Evolutionary conservation across 495 filamentous ascomycete species (phyloP).

Genomic region (Penicillium angulare): DNA sequence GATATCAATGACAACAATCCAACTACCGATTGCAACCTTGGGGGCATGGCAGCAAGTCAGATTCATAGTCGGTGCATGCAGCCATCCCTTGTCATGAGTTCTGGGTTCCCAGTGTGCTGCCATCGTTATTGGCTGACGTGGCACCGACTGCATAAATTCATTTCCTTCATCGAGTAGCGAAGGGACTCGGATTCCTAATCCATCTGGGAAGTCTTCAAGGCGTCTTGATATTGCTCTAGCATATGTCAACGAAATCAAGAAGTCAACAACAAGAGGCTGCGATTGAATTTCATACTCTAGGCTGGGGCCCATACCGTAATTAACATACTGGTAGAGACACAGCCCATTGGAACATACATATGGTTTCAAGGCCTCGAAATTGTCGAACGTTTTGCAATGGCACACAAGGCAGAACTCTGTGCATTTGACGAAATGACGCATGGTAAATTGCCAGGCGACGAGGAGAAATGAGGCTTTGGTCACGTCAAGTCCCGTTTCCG

Average conservation of each 20-base stretch:
- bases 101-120: neutral
- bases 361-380: slow-evolving; percentile 84
- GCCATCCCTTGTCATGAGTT: slow-evolving; percentile 2
- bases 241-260: slow-evolving; percentile 83
- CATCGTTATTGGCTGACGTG: neutral
- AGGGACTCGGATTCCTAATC: slow-evolving; percentile 70
- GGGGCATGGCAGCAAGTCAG: slow-evolving; percentile 32
- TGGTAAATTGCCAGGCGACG: slow-evolving; percentile 73
- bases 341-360: slow-evolving; percentile 81
- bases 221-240: slow-evolving; percentile 42
- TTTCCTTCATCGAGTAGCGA: neutral
- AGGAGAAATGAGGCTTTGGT: slow-evolving; percentile 61
- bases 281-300: slow-evolving; percentile 81
- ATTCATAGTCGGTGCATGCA: slow-evolving; percentile 37
- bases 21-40: slow-evolving; percentile 51
- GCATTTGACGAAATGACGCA: slow-evolving; percentile 78
- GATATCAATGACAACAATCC: slow-evolving; percentile 50
- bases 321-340: slow-evolving; percentile 90
- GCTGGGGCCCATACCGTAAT: slow-evolving; percentile 79
- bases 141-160: neutral
- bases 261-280: slow-evolving; percentile 81
- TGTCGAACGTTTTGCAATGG: slow-evolving; percentile 65
- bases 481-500: slow-evolving; percentile 8
- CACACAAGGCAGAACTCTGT: slow-evolving; percentile 89
- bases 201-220: slow-evolving; percentile 64